Conservation (phyloP, 1,284 basidiomycete genomes). For the Rhodotorula sp. region DNA sequence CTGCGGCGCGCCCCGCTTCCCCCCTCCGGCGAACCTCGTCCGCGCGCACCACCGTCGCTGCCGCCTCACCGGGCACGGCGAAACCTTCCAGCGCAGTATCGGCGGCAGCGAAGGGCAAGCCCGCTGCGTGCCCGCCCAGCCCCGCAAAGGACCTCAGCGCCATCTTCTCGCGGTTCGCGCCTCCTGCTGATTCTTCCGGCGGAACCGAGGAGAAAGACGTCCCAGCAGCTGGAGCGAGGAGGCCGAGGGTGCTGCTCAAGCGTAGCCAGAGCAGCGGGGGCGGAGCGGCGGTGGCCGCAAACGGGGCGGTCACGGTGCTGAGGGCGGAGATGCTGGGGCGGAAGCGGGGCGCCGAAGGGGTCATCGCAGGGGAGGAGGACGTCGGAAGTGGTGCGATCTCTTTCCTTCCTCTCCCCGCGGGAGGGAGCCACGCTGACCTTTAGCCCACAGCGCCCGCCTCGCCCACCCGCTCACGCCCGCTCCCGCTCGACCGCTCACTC, state of each 20-base stretch:
- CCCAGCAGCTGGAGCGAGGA: background rate
- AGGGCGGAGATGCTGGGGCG: too few relatives aligned
- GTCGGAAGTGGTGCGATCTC: background rate
- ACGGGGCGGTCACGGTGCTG: background rate
- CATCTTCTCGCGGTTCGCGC: constrained; percentile 25
- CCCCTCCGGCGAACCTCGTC: too few relatives aligned
- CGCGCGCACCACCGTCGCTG: background rate
- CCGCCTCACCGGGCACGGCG: background rate
- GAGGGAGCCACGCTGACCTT: too few relatives aligned
- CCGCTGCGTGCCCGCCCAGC: background rate
- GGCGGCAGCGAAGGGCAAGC: too few relatives aligned
- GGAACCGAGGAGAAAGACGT: background rate
- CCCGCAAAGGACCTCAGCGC: constrained; percentile 27
- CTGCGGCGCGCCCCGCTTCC: background rate
- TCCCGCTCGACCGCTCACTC: constrained; percentile 8
- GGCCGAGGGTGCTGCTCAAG: background rate
- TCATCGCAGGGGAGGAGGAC: background rate
- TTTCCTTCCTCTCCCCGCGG: too few relatives aligned
- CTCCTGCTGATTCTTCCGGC: background rate
- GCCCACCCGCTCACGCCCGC: background rate
- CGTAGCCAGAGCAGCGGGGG: background rate
- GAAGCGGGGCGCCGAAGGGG: background rate
- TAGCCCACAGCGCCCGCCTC: background rate
- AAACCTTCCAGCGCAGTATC: too few relatives aligned
- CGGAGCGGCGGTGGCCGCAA: background rate